Evolutionary conservation across 2,329 filamentous ascomycete species (phyloP).

Genomic region (Meredithiella fracta): DNA sequence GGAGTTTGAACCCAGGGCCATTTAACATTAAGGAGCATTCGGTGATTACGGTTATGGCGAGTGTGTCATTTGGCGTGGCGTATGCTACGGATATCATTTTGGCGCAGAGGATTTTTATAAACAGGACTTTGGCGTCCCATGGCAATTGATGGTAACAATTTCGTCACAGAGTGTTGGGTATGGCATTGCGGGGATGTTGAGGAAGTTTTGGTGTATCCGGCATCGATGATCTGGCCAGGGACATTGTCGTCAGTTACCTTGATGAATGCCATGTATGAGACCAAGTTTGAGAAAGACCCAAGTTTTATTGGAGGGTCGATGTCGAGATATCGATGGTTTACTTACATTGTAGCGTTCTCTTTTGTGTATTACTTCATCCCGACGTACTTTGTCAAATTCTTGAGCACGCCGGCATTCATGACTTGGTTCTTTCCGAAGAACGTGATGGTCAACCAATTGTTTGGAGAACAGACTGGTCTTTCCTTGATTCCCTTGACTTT

Average conservation of each 20-base stretch:
- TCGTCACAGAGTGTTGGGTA: conserved; percentile 56
- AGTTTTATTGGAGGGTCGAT: conserved; percentile 46
- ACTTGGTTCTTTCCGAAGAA: conserved; percentile 59
- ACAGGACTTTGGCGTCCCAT: conserved; percentile 48
- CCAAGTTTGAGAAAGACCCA: conserved; percentile 31
- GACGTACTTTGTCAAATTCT: conserved; percentile 49
- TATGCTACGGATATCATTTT: conserved; percentile 62
- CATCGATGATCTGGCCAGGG: conserved; percentile 59
- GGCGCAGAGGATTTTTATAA: conserved; percentile 54
- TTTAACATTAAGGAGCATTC: conserved; percentile 58
- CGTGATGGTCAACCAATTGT: conserved; percentile 53
- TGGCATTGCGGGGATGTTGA: conserved; percentile 51
- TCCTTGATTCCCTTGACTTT: conserved; percentile 57
- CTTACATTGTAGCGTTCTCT: conserved; percentile 36
- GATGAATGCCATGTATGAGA: conserved; percentile 58
- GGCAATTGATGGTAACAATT: conserved; percentile 49
- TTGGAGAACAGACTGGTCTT: conserved; percentile 51
- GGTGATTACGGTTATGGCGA: conserved; percentile 54
- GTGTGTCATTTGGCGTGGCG: conserved; percentile 51
- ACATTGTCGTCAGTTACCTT: conserved; percentile 50
- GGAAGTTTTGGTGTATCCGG: conserved; percentile 49
- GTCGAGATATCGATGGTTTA: conserved; percentile 49
- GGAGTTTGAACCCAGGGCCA: conserved; percentile 48
- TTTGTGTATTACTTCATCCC: conserved; percentile 56
- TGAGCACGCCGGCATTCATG: conserved; percentile 53